Evolutionary conservation across 352 stramenopile genomes (phyloP).

Genomic region (Phytophthora tentaculata): DNA sequence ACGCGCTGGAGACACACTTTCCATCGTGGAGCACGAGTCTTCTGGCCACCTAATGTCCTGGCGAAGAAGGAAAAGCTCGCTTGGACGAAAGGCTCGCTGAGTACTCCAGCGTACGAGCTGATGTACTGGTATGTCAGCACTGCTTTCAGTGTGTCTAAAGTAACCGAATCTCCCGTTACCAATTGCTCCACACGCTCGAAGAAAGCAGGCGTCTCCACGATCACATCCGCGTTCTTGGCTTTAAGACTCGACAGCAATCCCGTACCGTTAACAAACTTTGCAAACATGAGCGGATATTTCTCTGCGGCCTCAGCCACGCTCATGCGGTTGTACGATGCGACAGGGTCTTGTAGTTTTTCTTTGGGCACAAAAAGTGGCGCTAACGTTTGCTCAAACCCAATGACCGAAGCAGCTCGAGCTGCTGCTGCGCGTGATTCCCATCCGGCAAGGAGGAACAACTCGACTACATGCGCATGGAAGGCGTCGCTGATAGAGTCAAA

Average conservation of each 20-base stretch:
- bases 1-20: conserved; percentile 86
- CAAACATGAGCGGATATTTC: conserved; percentile 65
- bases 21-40: conserved; percentile 88
- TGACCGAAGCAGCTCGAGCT: conserved; percentile 61
- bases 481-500: conserved; percentile 74
- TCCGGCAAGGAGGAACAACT: conserved; percentile 75
- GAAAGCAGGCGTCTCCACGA: conserved; percentile 66
- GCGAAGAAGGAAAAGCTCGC: conserved; percentile 92
- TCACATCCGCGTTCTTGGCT: conserved; percentile 48
- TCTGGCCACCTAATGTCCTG: conserved; percentile 76
- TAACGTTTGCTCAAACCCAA: conserved; percentile 86
- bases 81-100: conserved; percentile 85
- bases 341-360: conserved; percentile 87
- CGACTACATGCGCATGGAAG: conserved; percentile 81
- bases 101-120: conserved; percentile 34
- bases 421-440: conserved; percentile 38
- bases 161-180: conserved; percentile 37
- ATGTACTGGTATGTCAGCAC: conserved; percentile 69
- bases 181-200: conserved; percentile 63
- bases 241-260: conserved; percentile 36
- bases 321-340: conserved; percentile 92
- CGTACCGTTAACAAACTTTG: conserved; percentile 58
- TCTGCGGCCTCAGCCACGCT: conserved; percentile 55
- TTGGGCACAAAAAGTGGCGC: conserved; percentile 89
- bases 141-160: conserved; percentile 55